Base-by-base conservation (phyloP, 225 moss, liverwort and hornwort genomes). In the Takakia lepidozioides region DNA sequence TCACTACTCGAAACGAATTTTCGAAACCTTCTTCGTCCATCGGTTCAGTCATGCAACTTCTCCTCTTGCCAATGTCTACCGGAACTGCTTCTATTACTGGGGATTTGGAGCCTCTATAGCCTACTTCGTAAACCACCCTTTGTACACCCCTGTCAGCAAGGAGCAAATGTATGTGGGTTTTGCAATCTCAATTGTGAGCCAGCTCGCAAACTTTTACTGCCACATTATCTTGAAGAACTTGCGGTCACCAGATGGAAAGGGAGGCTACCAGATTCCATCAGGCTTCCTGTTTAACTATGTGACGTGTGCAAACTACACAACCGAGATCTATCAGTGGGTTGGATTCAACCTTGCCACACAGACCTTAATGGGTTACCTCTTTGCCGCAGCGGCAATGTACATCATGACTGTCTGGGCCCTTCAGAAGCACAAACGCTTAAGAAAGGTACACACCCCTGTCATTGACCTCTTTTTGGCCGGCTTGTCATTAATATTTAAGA, bases 331-430 rank as follows among this genome's bases (percentile, higher is more conserved):
- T 43, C 84, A 90, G n/a, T 95, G 90, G 90, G 35, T 90, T 48
- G 90, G 90, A 42, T 95, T 90, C 60, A 90, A 90, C 25, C 60
- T 95, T 14, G 86, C 82, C 6, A 90, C 95, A 5, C 90, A 87
- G 44, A 90, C 82, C 24, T 28, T 86, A 25, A 82, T 73, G 1
- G 90, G 90, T 13, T 90, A 87, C 49, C 52, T 74, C 3, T 95
- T 87, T 34, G 30, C 80, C 26, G 70, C 72, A 27, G 47, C 73
- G 0, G 82, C 82, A 25, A 71, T 70, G 2, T 82, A 75, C 45
- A 81, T 90, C 19, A 90, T 95, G 95, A 80, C 95, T 26, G 64
- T 84, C 1, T 90, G 95, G 90, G 84, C 82, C 48, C 28, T 87
- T 29, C 84, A 84, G 37, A 95, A 95, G 67, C 87, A 95, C 46